phyloP scores from a whole-genome alignment of 129 eudicot genomes.

The Saposhnikovia divaricata region DNA sequence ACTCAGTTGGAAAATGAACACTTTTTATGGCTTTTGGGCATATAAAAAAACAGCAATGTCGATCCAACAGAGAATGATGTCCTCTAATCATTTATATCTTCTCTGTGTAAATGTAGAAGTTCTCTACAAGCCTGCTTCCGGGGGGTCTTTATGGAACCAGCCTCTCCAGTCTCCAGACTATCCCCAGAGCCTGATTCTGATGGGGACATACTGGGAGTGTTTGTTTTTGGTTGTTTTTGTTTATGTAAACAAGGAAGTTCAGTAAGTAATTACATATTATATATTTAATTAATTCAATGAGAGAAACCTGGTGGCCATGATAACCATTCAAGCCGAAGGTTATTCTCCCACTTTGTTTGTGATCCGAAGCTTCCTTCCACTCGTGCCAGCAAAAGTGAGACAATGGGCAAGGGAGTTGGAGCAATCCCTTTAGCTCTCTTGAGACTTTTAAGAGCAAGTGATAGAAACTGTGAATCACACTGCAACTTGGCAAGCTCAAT shows the following conservation, averaged over 20 bases:
- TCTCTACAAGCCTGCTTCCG: not conserved
- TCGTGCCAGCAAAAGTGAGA: conserved; percentile 68
- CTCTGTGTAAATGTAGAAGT: not conserved
- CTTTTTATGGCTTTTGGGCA: not conserved
- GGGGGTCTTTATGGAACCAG: not conserved
- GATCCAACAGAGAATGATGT: not conserved
- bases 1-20: not conserved
- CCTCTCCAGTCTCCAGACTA: not conserved
- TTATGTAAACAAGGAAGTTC: not conserved
- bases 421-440: conserved; percentile 62
- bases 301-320: conserved; percentile 87
- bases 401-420: conserved; percentile 43
- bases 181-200: not conserved
- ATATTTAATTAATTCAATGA: not conserved
- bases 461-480: conserved; percentile 50
- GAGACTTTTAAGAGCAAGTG: conserved; percentile 67
- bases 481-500: conserved; percentile 79
- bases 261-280: not conserved
- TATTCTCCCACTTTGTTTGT: conserved; percentile 60
- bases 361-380: conserved; percentile 94
- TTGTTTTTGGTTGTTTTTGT: not conserved
- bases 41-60: not conserved
- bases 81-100: not conserved
- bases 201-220: not conserved
- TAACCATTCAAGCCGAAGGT: conserved; percentile 65